Evolutionary conservation across 1,284 basidiomycete species (phyloP).

Genomic region (Tylopilus sp.): DNA sequence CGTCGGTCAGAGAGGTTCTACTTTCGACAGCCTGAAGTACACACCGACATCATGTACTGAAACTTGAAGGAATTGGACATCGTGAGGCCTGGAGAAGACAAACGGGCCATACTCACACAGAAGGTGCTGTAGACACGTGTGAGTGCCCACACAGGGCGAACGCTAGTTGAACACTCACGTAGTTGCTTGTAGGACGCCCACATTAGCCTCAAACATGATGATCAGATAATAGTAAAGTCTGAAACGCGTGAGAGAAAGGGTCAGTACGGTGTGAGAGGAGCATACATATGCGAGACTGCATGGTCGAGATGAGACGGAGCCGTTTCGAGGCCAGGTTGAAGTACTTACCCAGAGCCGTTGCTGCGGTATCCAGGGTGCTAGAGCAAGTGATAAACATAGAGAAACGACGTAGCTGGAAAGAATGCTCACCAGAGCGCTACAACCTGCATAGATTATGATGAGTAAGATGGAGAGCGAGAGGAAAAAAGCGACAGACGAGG

Average conservation of each 20-base stretch:
- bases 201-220: slow-evolving; percentile 32
- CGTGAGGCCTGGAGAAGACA: neutral
- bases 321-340: neutral
- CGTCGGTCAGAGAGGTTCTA: neutral
- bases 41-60: slow-evolving; percentile 35
- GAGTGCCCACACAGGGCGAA: neutral
- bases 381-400: neutral
- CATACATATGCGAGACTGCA: slow-evolving; percentile 38
- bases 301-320: slow-evolving; percentile 2
- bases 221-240: slow-evolving; percentile 40
- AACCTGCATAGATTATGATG: slow-evolving; percentile 26
- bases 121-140: slow-evolving; percentile 31
- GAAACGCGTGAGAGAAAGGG: slow-evolving; percentile 9
- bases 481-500: slow-evolving; percentile 24
- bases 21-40: slow-evolving; percentile 3
- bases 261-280: neutral
- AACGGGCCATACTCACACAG: slow-evolving; percentile 30
- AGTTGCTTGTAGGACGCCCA: slow-evolving; percentile 34
- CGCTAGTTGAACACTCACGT: slow-evolving; percentile 26
- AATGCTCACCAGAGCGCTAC: slow-evolving; percentile 32
- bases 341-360: slow-evolving; percentile 21
- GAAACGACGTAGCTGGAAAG: neutral
- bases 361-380: slow-evolving; percentile 26
- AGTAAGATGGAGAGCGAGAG: neutral
- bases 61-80: slow-evolving; percentile 21